Percentiles rank a stretch among this genome's conserved stretches.
Evolutionary conservation across 352 stramenopile genomes (phyloP).

Genomic region (Phytophthora boehmeriae): DNA sequence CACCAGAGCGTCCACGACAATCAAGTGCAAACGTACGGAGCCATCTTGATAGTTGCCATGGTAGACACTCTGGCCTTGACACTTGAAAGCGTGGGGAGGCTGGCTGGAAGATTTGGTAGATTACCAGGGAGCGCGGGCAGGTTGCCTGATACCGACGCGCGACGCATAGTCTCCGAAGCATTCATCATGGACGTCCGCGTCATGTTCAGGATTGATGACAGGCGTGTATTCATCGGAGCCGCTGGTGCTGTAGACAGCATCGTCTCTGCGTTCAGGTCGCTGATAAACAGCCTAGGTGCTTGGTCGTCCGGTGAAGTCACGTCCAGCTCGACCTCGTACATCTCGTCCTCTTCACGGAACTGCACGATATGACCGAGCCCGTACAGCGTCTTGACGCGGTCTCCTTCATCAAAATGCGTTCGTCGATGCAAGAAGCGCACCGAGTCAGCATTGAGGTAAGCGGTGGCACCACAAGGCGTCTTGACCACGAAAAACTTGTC

Average conservation of each 20-base stretch:
- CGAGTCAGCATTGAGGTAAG: slow-evolving; percentile 55
- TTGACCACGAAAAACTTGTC: slow-evolving; percentile 69
- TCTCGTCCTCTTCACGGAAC: slow-evolving; percentile 63
- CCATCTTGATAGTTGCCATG: slow-evolving; percentile 75
- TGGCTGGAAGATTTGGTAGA: slow-evolving; percentile 37
- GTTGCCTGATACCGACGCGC: slow-evolving; percentile 57
- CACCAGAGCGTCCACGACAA: not conserved
- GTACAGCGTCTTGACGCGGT: slow-evolving; percentile 61
- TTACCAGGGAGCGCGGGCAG: slow-evolving; percentile 51
- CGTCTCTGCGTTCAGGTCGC: slow-evolving; percentile 50
- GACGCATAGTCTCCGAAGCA: slow-evolving; percentile 61
- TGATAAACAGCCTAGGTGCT: slow-evolving; percentile 52
- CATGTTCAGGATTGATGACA: slow-evolving; percentile 79
- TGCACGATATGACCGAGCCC: slow-evolving; percentile 49
- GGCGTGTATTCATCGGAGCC: slow-evolving; percentile 43
- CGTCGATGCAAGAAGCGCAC: slow-evolving; percentile 55
- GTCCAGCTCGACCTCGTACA: slow-evolving; percentile 62
- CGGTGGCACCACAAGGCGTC: slow-evolving; percentile 48
- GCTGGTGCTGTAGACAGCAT: slow-evolving; percentile 35
- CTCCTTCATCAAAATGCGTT: slow-evolving; percentile 54
- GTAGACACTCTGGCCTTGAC: slow-evolving; percentile 72
- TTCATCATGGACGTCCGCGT: slow-evolving; percentile 76
- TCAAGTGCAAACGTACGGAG: slow-evolving; percentile 42
- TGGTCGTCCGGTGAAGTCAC: slow-evolving; percentile 24
- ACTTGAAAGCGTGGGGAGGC: slow-evolving; percentile 67